Evolutionary conservation across 306 rosid species (phyloP).

Genomic region (Pyrus bretschneideri): DNA sequence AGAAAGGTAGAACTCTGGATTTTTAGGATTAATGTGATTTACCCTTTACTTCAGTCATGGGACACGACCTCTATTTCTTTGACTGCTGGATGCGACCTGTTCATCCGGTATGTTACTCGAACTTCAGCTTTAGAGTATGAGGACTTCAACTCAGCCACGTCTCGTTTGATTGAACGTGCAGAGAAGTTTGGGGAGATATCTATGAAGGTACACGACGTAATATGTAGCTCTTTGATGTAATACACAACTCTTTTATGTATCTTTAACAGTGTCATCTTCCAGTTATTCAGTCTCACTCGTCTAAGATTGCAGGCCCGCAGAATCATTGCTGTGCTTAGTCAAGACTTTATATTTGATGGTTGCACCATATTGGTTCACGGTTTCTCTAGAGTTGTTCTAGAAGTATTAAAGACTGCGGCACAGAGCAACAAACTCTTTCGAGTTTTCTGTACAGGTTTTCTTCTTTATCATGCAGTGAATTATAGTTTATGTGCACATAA

Average conservation of each 20-base stretch:
- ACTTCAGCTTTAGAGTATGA: slow-evolving; percentile 90
- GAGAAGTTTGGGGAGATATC: slow-evolving; percentile 96
- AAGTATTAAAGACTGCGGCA: slow-evolving; percentile 75
- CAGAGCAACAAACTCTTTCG: slow-evolving; percentile 71
- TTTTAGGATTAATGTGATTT: neutral
- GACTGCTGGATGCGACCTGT: slow-evolving; percentile 91
- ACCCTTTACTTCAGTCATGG: slow-evolving; percentile 48
- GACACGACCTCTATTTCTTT: slow-evolving; percentile 86
- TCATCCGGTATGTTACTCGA: slow-evolving; percentile 82
- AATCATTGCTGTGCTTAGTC: slow-evolving; percentile 81
- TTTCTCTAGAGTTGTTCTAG: slow-evolving; percentile 82
- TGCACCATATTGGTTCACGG: slow-evolving; percentile 96
- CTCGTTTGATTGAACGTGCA: slow-evolving; percentile 94
- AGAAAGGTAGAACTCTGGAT: neutral
- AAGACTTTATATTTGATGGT: slow-evolving; percentile 86
- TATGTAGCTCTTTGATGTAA: neutral
- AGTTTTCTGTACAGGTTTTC: slow-evolving; percentile 84
- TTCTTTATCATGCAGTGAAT: neutral
- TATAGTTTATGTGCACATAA: neutral
- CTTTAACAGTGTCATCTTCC: neutral
- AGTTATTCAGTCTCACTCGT: neutral
- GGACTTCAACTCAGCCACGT: slow-evolving; percentile 77
- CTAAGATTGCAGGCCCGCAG: slow-evolving; percentile 67
- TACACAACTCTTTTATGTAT: neutral
- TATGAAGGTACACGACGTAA: slow-evolving; percentile 42